These are phyloP conservation scores for Steccherinum ochraceum DNA, from an alignment of 768 basidiomycete genomes.

Conservation along the genomic window DNA sequence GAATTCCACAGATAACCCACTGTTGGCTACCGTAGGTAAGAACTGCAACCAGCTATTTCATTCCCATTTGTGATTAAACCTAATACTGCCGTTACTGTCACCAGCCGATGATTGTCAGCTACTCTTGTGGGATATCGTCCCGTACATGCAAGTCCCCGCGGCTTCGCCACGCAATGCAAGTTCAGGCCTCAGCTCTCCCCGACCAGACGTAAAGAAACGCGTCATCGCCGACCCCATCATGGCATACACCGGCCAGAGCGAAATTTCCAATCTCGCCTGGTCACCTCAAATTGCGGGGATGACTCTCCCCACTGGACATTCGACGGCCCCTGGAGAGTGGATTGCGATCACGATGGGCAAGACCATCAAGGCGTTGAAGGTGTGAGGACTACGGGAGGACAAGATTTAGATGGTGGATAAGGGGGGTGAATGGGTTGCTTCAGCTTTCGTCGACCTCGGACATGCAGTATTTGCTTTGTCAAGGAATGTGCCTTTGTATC, in stretches of 20 bases:
- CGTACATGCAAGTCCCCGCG: conserved; percentile 46
- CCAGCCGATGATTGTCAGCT: conserved; percentile 91
- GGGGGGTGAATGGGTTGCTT: too few species aligned
- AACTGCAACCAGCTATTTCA: not conserved
- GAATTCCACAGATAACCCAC: conserved; percentile 78
- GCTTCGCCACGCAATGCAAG: conserved; percentile 65
- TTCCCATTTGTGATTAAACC: not conserved
- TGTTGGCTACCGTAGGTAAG: conserved; percentile 84
- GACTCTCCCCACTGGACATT: conserved; percentile 68
- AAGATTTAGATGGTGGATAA: too few species aligned
- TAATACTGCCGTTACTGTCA: not conserved
- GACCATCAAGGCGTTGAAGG: conserved; percentile 74
- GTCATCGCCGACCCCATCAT: conserved; percentile 72
- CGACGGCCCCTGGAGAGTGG: conserved; percentile 79
- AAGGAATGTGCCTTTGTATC: not conserved
- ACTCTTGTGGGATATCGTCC: conserved; percentile 85
- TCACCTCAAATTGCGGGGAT: conserved; percentile 78
- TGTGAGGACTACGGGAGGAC: conserved; percentile 33
- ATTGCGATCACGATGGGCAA: conserved; percentile 79
- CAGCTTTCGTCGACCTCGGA: too few species aligned
- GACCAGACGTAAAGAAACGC: conserved; percentile 75
- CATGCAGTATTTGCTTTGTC: not conserved
- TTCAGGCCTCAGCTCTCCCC: conserved; percentile 71
- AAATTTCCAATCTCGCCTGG: conserved; percentile 85
- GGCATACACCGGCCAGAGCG: conserved; percentile 72